Base-by-base conservation (phyloP, 2,329 filamentous ascomycete genomes). In the Epichloe hybrida region DNA sequence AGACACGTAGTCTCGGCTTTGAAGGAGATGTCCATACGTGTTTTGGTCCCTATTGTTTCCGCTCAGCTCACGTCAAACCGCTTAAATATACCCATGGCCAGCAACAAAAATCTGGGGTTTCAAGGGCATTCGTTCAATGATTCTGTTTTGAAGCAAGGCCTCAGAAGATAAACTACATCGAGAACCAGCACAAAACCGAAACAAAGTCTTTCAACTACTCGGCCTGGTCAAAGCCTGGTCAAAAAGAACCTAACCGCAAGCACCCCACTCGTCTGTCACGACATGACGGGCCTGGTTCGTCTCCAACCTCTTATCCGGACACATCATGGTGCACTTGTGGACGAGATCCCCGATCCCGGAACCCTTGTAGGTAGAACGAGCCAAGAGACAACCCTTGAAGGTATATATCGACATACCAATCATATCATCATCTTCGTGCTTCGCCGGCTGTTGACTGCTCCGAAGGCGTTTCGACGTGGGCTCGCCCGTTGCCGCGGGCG, bases 331-430 rank as follows among this genome's bases (percentile, higher is more conserved):
- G 42, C 56, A 57, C 15, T 42, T 38, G 31, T 49, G 50, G 3
- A 35, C 13, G 34, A 50, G 2, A 15, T 40, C 23, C 3, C 50
- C 46, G 8, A 27, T n/a, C 5, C 36, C 47, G 0, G 4, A n/a
- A 17, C 39, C 45, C 15, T 45, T 49, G 40, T 52, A 55, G 7
- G 50, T 42, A 12, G 47, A 45, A 15, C 50, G 48, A 4, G 54
- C 31, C 52, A 54, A 52, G 12, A 57, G 36, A 34, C 56, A 57
- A 3, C 53, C 53, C 12, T 41, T 31, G 8, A 52, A 20, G 3
- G 49, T 51, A 41, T 54, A 56, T 21, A 55, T 43, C 9, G 48
- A 51, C 39, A 53, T 35, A 11, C 48, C 50, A 38, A 53, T 23
- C 41, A 55, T 21, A 2, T 47, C 13, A 5, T 38, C 38, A 2